Evolutionary conservation across 2,329 filamentous ascomycete species (phyloP).

Genomic region (Paramyrothecium roridum): DNA sequence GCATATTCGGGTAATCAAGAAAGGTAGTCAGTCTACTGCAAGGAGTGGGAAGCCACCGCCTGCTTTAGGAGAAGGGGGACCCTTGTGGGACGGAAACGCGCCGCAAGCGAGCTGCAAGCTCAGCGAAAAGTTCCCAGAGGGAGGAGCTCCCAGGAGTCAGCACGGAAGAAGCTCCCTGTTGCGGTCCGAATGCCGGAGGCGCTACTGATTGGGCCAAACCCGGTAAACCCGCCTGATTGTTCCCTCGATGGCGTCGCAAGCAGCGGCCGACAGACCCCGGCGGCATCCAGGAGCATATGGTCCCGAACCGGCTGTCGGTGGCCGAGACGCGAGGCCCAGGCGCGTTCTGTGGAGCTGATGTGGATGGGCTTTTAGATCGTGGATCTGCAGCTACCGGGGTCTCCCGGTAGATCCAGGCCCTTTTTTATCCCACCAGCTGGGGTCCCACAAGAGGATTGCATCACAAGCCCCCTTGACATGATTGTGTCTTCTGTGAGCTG

Average conservation of each 20-base stretch:
- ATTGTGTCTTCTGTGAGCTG: not conserved
- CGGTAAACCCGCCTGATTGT: no score
- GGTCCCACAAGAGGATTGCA: not conserved
- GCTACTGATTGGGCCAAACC: no score
- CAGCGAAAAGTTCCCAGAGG: no score
- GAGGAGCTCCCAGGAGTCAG: no score
- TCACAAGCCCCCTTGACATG: not conserved
- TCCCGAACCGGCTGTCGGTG: not conserved
- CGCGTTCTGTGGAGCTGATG: not conserved
- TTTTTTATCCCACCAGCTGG: not conserved
- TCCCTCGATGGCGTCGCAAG: slow-evolving; percentile 35
- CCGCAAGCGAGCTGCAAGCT: no score
- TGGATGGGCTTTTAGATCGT: not conserved
- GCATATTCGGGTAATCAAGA: no score
- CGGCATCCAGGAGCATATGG: not conserved
- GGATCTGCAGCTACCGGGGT: not conserved
- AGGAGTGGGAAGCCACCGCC: no score
- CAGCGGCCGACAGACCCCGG: not conserved
- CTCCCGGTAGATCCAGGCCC: not conserved
- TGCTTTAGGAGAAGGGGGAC: no score
- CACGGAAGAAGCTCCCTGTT: no score
- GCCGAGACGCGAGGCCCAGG: not conserved
- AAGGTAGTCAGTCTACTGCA: no score
- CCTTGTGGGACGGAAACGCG: no score
- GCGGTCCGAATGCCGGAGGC: no score